phyloP scores from a whole-genome alignment of 2,329 filamentous ascomycete species.

The Ceratocystis cacaofunesta region DNA sequence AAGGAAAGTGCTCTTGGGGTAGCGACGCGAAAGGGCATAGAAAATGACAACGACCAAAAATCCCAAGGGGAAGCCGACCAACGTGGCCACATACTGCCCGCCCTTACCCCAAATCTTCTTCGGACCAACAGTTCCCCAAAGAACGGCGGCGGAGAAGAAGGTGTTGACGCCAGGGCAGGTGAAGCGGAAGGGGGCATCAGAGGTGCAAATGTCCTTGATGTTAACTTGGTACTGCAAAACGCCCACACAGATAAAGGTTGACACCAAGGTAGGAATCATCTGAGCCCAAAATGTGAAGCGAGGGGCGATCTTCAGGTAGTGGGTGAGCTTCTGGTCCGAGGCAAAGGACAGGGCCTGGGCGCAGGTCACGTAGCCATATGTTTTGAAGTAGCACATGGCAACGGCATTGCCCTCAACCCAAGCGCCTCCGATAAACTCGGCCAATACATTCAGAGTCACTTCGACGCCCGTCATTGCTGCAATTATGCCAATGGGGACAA shows the following conservation, averaged over 20 bases:
- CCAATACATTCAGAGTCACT: constrained; percentile 37
- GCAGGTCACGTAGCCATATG: constrained; percentile 35
- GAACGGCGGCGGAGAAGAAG: constrained; percentile 31
- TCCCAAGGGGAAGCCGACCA: constrained; percentile 27
- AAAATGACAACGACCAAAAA: constrained; percentile 24
- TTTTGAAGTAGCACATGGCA: constrained; percentile 42
- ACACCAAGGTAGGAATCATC: constrained; percentile 41
- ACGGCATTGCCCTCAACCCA: constrained; percentile 35
- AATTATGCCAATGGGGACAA: constrained; percentile 38
- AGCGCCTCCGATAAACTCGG: constrained; percentile 39
- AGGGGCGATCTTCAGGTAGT: constrained; percentile 47
- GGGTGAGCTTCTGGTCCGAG: constrained; percentile 34
- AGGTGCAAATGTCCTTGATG: constrained; percentile 27
- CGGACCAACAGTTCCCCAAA: constrained; percentile 33
- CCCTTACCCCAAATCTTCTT: constrained; percentile 28
- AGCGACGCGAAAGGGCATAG: constrained; percentile 23
- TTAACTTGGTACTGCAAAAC: constrained; percentile 33
- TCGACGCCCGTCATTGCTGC: constrained; percentile 39
- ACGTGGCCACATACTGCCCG: constrained; percentile 28
- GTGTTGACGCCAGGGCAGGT: constrained; percentile 27
- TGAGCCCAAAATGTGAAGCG: constrained; percentile 44
- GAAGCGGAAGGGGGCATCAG: constrained; percentile 25
- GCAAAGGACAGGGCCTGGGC: constrained; percentile 38
- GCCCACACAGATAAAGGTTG: constrained; percentile 35
- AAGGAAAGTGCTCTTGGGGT: constrained; percentile 24